Evolutionary conservation across 331 rosid species (phyloP), one percentile per base, ranked within the genome.

Genomic region (Erythrophleum ivorense): DNA sequence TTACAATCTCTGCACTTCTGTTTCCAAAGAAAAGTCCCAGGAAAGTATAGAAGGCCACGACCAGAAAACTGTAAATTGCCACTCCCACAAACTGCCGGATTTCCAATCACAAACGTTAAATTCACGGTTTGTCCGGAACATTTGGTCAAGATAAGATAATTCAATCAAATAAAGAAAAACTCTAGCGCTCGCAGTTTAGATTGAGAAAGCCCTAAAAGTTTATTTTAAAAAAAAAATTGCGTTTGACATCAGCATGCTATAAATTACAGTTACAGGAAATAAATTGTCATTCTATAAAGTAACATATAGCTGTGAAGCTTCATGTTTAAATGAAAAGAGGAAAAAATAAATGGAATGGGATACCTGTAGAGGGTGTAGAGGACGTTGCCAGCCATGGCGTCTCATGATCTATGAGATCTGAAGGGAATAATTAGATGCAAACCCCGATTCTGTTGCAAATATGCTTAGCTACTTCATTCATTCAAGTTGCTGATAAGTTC

Each of bases 351-450:
- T 19, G 38, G 18, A 53, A 55, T 9, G 57, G 13, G 34, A 34
- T 6, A 95, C 99, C 98, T 93, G 99, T 78, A 95, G 81, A 82
- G 97, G 89, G 62, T 93, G 99, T 78, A 95, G 90, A 75, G 99
- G 99, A 63, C 88, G 91, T 80, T 95, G 97, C 93, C 96, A 95
- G 24, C 99, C 99, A 87, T 93, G 97, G 94, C 94, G 97, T 89
- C 98, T 95, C 89, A 90, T 85, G 72, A 41, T 88, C 57, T 73
- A 5, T 48, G 77, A 72, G 31, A 76, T 70, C 71, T 59, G 62
- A 73, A 71, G 53, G 38, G 34, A 12, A 18, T n/a, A 38, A 38
- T 73, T 12, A 52, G 38, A 74, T 57, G 53, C 54, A 55, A 57
- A 10, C 45, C 34, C 48, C 5, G 53, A 50, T 72, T 36, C 7